Conservation (phyloP, 78 protist species). For the Dictyostelium firmibasis region DNA sequence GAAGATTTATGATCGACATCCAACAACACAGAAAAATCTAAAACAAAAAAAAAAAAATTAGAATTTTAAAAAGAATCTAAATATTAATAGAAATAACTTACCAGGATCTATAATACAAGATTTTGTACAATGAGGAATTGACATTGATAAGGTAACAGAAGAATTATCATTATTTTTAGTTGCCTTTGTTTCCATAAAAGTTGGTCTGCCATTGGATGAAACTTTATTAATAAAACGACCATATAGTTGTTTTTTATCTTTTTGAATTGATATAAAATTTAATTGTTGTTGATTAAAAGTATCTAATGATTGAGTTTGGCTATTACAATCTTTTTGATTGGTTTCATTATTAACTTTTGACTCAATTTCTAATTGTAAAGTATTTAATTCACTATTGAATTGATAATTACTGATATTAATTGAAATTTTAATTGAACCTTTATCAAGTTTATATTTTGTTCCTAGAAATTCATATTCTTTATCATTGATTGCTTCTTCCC, state of each 20-base stretch:
- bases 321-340: neutral
- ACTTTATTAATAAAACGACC: neutral
- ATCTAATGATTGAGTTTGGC: neutral
- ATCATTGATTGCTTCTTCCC: neutral
- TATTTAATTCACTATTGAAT: neutral
- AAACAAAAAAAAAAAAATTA: no score
- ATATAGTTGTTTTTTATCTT: neutral
- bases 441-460: neutral
- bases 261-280: neutral
- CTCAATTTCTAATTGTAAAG: neutral
- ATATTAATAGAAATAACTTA: no score
- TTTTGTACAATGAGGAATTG: neutral
- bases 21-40: neutral
- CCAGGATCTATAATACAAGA: neutral
- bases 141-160: neutral
- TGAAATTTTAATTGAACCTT: neutral
- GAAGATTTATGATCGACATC: neutral
- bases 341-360: neutral
- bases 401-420: neutral
- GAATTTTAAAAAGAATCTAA: no score
- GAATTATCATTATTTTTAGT: neutral
- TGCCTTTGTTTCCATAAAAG: neutral
- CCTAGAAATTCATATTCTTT: neutral
- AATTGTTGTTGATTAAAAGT: neutral
- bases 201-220: neutral